Evolutionary conservation across 345 rosid species (phyloP).

Genomic region (Fremontodendron californicum): DNA sequence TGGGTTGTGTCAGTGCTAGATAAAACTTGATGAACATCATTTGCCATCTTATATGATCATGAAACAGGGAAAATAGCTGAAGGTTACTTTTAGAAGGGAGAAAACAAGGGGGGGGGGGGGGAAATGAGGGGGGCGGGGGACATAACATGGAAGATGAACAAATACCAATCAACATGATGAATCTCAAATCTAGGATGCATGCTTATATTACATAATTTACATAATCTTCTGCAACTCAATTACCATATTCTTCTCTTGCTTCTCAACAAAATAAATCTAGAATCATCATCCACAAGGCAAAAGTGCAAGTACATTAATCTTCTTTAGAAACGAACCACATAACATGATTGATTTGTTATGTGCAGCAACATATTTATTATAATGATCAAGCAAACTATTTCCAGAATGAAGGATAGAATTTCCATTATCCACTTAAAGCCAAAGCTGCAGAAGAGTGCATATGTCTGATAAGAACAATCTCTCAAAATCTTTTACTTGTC

Average conservation of each 20-base stretch:
- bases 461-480: not conserved
- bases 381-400: not conserved
- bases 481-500: not conserved
- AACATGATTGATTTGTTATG: not conserved
- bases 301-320: not conserved
- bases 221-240: not conserved
- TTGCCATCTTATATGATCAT: slow-evolving; percentile 64
- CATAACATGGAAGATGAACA: not conserved
- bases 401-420: not conserved
- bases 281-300: not conserved
- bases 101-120: not conserved
- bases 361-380: not conserved
- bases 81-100: not conserved
- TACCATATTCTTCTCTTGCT: not conserved
- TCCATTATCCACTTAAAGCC: not conserved
- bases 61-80: slow-evolving; percentile 20
- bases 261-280: not conserved
- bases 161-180: not conserved
- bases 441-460: not conserved
- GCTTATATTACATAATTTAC: not conserved
- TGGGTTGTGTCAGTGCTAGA: slow-evolving; percentile 35
- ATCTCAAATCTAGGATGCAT: slow-evolving; percentile 1
- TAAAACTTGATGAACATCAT: slow-evolving; percentile 52
- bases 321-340: not conserved
- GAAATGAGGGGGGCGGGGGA: not conserved